Evolutionary conservation across 495 filamentous ascomycete species (phyloP), one percentile per base, ranked within the genome.

Genomic region (Sordaria brevicollis): DNA sequence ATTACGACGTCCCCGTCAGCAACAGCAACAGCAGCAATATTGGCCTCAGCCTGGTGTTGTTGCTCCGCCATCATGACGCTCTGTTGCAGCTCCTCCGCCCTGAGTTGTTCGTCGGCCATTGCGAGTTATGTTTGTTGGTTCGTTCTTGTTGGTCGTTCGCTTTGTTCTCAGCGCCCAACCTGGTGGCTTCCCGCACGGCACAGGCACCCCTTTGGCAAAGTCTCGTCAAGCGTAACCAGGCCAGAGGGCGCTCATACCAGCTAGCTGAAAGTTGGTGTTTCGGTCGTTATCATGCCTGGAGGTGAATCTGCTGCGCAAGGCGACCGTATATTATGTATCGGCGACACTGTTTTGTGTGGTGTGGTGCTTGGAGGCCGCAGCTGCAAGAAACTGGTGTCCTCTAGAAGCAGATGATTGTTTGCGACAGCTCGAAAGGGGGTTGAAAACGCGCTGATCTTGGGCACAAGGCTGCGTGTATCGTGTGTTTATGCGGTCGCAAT

Each of bases 41-140:
- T 71, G 7, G 74, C 79, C 37, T 77, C 81, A 66, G 75, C 74
- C 39, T 80, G 77, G 37, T 75, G 76, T 25, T 81, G 80, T 41
- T 77, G 80, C 73, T 83, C 81, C 5, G 81, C 83, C 67, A 80
- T 75, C 69, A 84, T 73, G 41, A 80, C 82, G 68, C 82, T 84
- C 67, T 84, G 82, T 68, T 85, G 83, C 66, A 84, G 73, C 72
- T 84, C 79, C 65, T 85, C 83, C 74, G 84, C 80, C 82, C 82
- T 84, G 54, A 83, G 78, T 68, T 83, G 83, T 49, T 82, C 79
- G 36, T 81, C 81, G 29, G 82, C 79, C 83, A 85, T 85, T 62
- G 49, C 49, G 33, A 29, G 68, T 76, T 65, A 54, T 71, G 25
- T 11, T 31, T 70, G 65, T 69, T 68, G 29, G 71, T n/a, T 10